Percentiles rank a stretch among this genome's conserved stretches.
These are phyloP conservation scores for Pyrenophora tritici-repentis DNA, from an alignment of 2,329 filamentous ascomycete species.

Conservation along the genomic window DNA sequence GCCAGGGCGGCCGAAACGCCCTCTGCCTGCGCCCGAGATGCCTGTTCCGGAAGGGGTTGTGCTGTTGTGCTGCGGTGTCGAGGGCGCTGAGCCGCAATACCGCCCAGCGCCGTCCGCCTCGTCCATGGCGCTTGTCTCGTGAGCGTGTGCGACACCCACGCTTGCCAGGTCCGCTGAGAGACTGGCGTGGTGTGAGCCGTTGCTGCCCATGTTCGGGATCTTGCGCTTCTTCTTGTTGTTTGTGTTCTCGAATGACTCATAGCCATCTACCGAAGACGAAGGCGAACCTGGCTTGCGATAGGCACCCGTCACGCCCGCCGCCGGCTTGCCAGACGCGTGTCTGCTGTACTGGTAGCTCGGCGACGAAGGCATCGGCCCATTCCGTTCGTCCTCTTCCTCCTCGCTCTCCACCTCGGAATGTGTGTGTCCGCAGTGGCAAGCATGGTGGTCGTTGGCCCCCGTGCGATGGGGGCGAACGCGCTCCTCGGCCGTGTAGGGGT, in stretches of 20 bases:
- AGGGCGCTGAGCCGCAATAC: conserved; percentile 62
- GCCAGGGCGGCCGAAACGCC: conserved; percentile 71
- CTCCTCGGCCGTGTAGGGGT: conserved; percentile 56
- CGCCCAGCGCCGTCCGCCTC: conserved; percentile 55
- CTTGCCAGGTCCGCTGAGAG: conserved; percentile 68
- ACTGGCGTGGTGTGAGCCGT: conserved; percentile 60
- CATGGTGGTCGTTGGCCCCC: conserved; percentile 59
- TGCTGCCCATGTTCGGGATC: conserved; percentile 85
- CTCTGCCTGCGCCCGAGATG: conserved; percentile 83
- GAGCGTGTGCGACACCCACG: conserved; percentile 61
- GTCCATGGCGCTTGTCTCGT: conserved; percentile 50
- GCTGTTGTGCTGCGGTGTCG: conserved; percentile 55
- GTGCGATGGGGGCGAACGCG: conserved; percentile 41
- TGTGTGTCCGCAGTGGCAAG: conserved; percentile 53
- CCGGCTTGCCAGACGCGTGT: conserved; percentile 34
- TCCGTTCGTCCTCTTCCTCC: conserved; percentile 58
- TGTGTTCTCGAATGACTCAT: conserved; percentile 96
- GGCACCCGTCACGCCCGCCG: conserved; percentile 32
- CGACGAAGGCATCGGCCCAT: conserved; percentile 48
- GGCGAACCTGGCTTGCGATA: conserved; percentile 59
- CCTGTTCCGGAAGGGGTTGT: conserved; percentile 59
- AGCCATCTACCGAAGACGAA: conserved; percentile 78
- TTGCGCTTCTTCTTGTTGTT: conserved; percentile 99
- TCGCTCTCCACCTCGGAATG: conserved; percentile 63
- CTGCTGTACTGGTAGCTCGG: conserved; percentile 47